phyloP scores from a whole-genome alignment of 2,329 filamentous ascomycete genomes.

The Elsinoe australis region DNA sequence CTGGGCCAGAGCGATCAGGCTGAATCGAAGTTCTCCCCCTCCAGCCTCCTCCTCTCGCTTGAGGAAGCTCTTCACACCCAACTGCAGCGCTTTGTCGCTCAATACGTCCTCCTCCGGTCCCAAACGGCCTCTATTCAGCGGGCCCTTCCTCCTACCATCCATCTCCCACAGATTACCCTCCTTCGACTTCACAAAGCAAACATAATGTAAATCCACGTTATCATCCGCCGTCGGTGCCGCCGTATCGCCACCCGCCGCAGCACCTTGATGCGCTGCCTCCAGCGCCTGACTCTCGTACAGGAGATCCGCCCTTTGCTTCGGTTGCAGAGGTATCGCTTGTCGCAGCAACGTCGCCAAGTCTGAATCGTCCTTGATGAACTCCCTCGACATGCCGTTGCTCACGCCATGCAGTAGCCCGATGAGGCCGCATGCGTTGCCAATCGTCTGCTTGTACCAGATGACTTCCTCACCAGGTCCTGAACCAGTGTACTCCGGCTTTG shows the following conservation, averaged over 20 bases:
- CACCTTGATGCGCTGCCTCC: constrained; percentile 69
- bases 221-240: constrained; percentile 68
- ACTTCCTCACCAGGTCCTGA: constrained; percentile 65
- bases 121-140: constrained; percentile 53
- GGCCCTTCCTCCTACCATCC: constrained; percentile 66
- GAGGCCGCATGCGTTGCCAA: constrained; percentile 84
- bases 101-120: constrained; percentile 42
- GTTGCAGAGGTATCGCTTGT: constrained; percentile 62
- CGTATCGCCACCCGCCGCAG: constrained; percentile 71
- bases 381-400: constrained; percentile 63
- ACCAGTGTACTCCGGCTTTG: constrained; percentile 56
- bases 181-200: constrained; percentile 81
- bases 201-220: constrained; percentile 87
- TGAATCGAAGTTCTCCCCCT: constrained; percentile 55
- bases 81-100: constrained; percentile 63
- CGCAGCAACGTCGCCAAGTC: constrained; percentile 58
- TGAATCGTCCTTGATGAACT: constrained; percentile 51
- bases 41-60: constrained; percentile 48
- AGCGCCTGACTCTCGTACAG: constrained; percentile 70
- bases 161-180: constrained; percentile 68
- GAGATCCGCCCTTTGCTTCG: constrained; percentile 59
- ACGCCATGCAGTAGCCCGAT: constrained; percentile 82
- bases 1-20: constrained; percentile 53
- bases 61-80: constrained; percentile 58
- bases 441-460: constrained; percentile 91